Evolutionary conservation across 345 rosid genomes (phyloP).

Genomic region (Lumnitzera racemosa): DNA sequence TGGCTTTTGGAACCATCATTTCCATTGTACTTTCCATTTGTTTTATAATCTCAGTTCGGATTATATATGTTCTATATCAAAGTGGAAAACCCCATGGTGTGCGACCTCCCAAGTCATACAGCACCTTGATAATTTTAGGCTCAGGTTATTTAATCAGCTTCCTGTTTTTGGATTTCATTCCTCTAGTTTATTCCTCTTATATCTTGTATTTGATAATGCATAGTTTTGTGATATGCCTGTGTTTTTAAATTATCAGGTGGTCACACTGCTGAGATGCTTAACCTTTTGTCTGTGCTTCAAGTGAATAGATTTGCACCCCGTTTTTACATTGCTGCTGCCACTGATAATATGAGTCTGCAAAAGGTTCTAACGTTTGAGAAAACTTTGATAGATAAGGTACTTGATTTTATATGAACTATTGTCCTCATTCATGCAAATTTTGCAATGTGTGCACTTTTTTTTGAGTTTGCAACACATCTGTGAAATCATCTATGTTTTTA

Average conservation of each 20-base stretch:
- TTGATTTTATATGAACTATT: not conserved
- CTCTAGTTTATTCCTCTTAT: too few species aligned
- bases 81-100: constrained; percentile 37
- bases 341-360: constrained; percentile 92
- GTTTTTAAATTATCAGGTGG: constrained; percentile 39
- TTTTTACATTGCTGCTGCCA: constrained; percentile 79
- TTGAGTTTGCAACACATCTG: too few species aligned
- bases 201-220: too few species aligned
- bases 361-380: constrained; percentile 73
- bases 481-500: too few species aligned
- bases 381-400: constrained; percentile 40
- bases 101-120: constrained; percentile 29
- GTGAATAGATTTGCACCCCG: constrained; percentile 60
- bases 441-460: too few species aligned
- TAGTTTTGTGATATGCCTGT: too few species aligned
- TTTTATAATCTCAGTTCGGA: constrained; percentile 18
- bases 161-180: too few species aligned
- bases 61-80: constrained; percentile 20
- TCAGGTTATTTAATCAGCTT: constrained; percentile 31
- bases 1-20: constrained; percentile 15
- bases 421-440: not conserved
- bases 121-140: constrained; percentile 56
- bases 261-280: constrained; percentile 95
- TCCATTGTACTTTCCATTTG: constrained; percentile 7
- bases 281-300: constrained; percentile 54